Base-by-base conservation (phyloP, 75 land plant species). In the Selaginella moellendorffii region DNA sequence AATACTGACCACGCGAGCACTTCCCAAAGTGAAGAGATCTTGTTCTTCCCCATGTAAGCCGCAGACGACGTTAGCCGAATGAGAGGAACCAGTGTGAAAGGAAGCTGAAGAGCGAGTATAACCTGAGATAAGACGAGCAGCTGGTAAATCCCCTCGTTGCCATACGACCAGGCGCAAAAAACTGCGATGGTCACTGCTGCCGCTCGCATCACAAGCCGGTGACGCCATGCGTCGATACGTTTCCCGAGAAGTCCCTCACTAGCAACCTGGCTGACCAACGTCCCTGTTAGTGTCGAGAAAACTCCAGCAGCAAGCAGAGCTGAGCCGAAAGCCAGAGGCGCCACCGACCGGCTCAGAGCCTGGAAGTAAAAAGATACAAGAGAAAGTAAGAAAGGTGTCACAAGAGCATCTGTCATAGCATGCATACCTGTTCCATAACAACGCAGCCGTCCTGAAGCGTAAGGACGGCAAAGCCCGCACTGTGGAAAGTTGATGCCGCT, bases 141-240 rank as follows among this genome's bases (percentile, higher is more conserved):
- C 66, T 79, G 82, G 68, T 85, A 95, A n/a, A 80, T 54, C 54
- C 96, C 90, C 63, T 86, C 85, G 72, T 80, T 77, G 22, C 90
- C 99, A 24, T 71, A 76, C 64, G 26, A 72, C 79, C 76, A 76
- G 52, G 77, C 79, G 70, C 75, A 86, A 31, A 64, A 74, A 20
- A 84, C 66, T 30, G 91, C 87, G 19, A 72, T 77, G 36, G 79
- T 21, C 17, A 80, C 53, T 5, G 81, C 81, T 25, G 71, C 67
- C n/a, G 66, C 54, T 70, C 86, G 79, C 64, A 83, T 70, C 24
- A 77, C 62, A 14, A 75, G 54, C 61, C 68, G 77, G 69, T 83
- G 85, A 54, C 80, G 61, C 83, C 83, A 80, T 20, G 72, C 67
- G 67, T 79, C 83, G 10, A 80, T 61, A 22, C 80, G 65, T 29